A percentile compares a stretch with the other conserved stretches of the same genome.
These are phyloP conservation scores for Roridomyces roridus DNA, from an alignment of 768 basidiomycete genomes.

Conservation along the genomic window DNA sequence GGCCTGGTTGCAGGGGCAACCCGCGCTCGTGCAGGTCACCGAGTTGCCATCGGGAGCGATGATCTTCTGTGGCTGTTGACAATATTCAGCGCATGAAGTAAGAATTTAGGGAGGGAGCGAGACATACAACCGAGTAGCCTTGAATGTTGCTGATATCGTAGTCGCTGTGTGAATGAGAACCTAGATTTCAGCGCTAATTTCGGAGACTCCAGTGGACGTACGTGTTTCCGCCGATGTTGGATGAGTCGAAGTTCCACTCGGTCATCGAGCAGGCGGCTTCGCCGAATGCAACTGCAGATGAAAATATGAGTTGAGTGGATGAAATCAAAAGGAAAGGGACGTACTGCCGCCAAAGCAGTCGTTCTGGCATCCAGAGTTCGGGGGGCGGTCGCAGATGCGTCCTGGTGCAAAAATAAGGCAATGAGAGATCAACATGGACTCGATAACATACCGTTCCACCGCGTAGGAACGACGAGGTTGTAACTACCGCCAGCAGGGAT, in stretches of 20 bases:
- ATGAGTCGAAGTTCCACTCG: conserved; percentile 10
- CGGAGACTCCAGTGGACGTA: background rate
- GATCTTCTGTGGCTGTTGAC: conserved; percentile 10
- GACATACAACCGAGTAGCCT: conserved; percentile 17
- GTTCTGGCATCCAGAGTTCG: conserved; percentile 11
- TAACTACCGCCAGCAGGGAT: background rate
- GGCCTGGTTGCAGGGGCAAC: conserved; percentile 12
- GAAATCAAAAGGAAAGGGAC: too few species aligned
- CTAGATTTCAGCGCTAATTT: too few species aligned
- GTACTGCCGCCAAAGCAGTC: conserved; percentile 15
- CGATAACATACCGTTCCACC: conserved; percentile 6
- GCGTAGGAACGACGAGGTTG: conserved; percentile 1
- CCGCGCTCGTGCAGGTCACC: conserved; percentile 14
- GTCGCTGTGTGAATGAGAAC: background rate
- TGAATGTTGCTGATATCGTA: conserved; percentile 26
- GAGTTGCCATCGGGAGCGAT: background rate
- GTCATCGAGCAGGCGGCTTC: conserved; percentile 14
- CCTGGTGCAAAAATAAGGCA: background rate
- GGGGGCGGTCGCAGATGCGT: conserved; percentile 14
- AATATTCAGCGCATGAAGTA: background rate
- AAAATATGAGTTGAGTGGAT: background rate
- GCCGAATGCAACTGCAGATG: conserved; percentile 4
- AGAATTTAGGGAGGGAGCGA: background rate
- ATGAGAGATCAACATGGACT: too few species aligned
- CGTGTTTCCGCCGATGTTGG: conserved; percentile 9